Base-by-base conservation (phyloP, 148 eudicot genomes). In the Beta vulgaris region DNA sequence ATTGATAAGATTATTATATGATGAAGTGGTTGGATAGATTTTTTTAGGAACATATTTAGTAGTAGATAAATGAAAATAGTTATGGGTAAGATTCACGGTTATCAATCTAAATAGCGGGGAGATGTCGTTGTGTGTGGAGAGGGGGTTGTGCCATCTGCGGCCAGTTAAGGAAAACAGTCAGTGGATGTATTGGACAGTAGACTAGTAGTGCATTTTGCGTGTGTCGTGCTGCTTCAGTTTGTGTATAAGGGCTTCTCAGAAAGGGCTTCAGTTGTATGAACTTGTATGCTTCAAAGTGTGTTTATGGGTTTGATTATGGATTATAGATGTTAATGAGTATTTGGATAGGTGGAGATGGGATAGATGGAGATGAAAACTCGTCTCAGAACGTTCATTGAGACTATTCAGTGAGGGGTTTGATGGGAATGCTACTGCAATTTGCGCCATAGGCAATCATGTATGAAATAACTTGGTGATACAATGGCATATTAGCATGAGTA, bases 141-240 rank as follows among this genome's bases (percentile, higher is more conserved):
- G n/a, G n/a, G n/a, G n/a, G n/a, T n/a, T n/a, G n/a, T n/a, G n/a
- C n/a, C n/a, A n/a, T n/a, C n/a, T n/a, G n/a, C n/a, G n/a, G n/a
- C n/a, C n/a, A n/a, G n/a, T n/a, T n/a, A n/a, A n/a, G 69, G 69
- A 55, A n/a, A 23, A 26, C 71, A 66, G 49, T 39, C 49, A 10
- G 23, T 37, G 31, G 44, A n/a, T 64, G 7, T 15, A 26, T 57
- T 25, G 16, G 2, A 5, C 23, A 54, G 4, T 1, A n/a, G 62
- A 11, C 26, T 62, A 34, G 42, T 37, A 65, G 31, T 39, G 25
- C 16, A 23, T 39, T 3, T 42, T 67, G 35, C 16, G 23, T 13
- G 23, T n/a, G 1, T 62, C 35, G 42, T 34, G 59, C 25, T 29
- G 42, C 26, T 42, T 77, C 31, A 14, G 19, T 31, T 58, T 42